Percentiles rank a stretch among this genome's conserved stretches.
Conservation (phyloP, 345 rosid species). For the Hypericum perforatum region DNA sequence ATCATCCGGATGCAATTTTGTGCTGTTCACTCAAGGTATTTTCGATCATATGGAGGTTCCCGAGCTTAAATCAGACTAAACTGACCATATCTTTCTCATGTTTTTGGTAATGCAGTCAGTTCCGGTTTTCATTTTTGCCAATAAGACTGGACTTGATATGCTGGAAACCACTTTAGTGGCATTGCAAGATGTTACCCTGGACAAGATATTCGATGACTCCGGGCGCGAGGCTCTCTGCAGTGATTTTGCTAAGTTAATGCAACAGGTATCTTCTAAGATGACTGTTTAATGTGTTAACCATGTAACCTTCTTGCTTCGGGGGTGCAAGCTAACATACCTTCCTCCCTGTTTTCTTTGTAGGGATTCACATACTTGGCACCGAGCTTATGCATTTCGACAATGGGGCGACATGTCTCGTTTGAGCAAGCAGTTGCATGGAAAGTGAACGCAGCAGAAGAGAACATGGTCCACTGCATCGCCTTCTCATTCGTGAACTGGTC, state of each 20-base stretch:
- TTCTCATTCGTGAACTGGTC: slow-evolving; percentile 98
- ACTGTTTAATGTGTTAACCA: too few relatives aligned
- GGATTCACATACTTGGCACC: slow-evolving; percentile 75
- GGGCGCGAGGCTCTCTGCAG: slow-evolving; percentile 69
- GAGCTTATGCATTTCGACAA: slow-evolving; percentile 86
- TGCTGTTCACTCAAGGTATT: slow-evolving; percentile 87
- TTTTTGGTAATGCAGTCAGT: slow-evolving; percentile 42
- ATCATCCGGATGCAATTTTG: slow-evolving; percentile 80
- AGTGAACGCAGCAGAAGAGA: slow-evolving; percentile 70
- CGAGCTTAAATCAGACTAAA: too few relatives aligned
- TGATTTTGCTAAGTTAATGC: slow-evolving; percentile 84
- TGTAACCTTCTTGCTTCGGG: too few relatives aligned
- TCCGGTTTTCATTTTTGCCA: slow-evolving; percentile 85
- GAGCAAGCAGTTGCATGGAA: slow-evolving; percentile 97
- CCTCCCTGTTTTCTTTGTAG: slow-evolving; percentile 21
- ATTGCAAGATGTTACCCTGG: slow-evolving; percentile 85
- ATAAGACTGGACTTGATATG: slow-evolving; percentile 98
- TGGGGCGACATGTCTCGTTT: slow-evolving; percentile 85
- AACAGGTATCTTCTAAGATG: slow-evolving; percentile 43
- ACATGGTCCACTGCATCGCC: slow-evolving; percentile 80
- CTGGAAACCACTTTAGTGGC: slow-evolving; percentile 93
- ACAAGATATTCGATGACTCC: slow-evolving; percentile 80
- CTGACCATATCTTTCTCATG: too few relatives aligned
- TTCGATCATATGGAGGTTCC: too few relatives aligned
- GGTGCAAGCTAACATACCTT: too few relatives aligned